Evolutionary conservation across 495 filamentous ascomycete species (phyloP), one percentile per base, ranked within the genome.

Genomic region (Cladorrhinum samala): DNA sequence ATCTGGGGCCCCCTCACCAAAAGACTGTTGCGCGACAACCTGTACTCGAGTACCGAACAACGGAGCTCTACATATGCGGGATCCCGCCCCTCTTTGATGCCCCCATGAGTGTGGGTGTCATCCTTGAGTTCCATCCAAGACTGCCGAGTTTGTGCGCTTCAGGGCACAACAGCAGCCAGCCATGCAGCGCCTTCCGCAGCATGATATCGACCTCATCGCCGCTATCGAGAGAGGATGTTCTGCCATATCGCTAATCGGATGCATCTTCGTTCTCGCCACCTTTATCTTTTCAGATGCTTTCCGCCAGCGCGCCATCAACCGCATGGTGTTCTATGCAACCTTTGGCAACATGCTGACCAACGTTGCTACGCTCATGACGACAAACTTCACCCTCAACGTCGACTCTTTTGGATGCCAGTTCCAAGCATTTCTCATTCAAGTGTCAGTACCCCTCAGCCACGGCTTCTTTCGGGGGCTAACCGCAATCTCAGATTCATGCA

Each of bases 261-360:
- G 84, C 23, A 55, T 82, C 41, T 84, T 93, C 64, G 85, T 94
- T 47, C 79, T 93, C 27, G 52, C 75, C 46, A 91, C 89, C 30
- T 94, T 90, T 57, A 64, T 81, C 14, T 55, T 71, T 14, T 85
- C 74, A 9, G 70, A 70, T 18, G 70, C 76, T 33, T 87, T 88
- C 60, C 80, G 85, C 53, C 91, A 91, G 68, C 88, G 56, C 4
- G 55, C 90, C n/a, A 91, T 95, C 70, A 94, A 94, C 60, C 80
- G 89, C 2, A 73, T 95, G 3, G 81, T 92, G 9, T 94, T 95
- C 67, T 91, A 84, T 62, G 89, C 90, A 2, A 85, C 84, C 3
- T 88, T 89, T 61, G 90, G 89, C 30, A 95, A 95, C 60, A 74
- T 92, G 33, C 73, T 90, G 67, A 83, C 85, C 46, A 93, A 88